A percentile compares a stretch with the other conserved stretches of the same genome.
Evolutionary conservation across 108 stramenopile genomes (phyloP).

Genomic region (Fistulifera solaris): DNA sequence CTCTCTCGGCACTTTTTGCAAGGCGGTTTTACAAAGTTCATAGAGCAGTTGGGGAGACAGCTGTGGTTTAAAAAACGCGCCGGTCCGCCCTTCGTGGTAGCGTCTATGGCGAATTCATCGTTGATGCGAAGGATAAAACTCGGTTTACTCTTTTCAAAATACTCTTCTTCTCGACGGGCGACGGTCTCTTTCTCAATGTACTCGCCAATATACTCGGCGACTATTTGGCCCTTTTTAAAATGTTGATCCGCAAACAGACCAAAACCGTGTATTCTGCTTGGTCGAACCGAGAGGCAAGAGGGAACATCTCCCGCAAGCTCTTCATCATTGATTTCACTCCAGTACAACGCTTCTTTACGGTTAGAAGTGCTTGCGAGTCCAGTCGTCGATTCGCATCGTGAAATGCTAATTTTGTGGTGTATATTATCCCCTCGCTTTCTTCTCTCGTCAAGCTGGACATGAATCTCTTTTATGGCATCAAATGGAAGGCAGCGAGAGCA

Average conservation of each 20-base stretch:
- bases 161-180: conserved; percentile 80
- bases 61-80: conserved; percentile 95
- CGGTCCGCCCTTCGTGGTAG: conserved; percentile 83
- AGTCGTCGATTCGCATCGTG: conserved; percentile 40
- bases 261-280: conserved; percentile 74
- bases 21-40: conserved; percentile 65
- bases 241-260: conserved; percentile 66
- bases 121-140: conserved; percentile 94
- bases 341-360: conserved; percentile 18
- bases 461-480: too few relatives aligned
- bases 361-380: conserved; percentile 50
- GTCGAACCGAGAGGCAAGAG: conserved; percentile 51
- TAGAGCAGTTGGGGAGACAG: conserved; percentile 90
- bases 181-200: conserved; percentile 73
- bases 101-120: conserved; percentile 84
- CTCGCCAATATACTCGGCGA: conserved; percentile 96
- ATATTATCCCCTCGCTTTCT: conserved; percentile 23
- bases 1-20: conserved; percentile 52
- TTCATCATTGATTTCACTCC: conserved; percentile 8
- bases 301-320: conserved; percentile 27
- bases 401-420: too few relatives aligned
- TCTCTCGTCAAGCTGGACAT: conserved; percentile 9
- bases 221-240: conserved; percentile 70
- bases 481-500: too few relatives aligned
- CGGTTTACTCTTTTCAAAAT: conserved; percentile 75